Evolutionary conservation across 331 rosid genomes (phyloP).

Genomic region (Malus hybrid): DNA sequence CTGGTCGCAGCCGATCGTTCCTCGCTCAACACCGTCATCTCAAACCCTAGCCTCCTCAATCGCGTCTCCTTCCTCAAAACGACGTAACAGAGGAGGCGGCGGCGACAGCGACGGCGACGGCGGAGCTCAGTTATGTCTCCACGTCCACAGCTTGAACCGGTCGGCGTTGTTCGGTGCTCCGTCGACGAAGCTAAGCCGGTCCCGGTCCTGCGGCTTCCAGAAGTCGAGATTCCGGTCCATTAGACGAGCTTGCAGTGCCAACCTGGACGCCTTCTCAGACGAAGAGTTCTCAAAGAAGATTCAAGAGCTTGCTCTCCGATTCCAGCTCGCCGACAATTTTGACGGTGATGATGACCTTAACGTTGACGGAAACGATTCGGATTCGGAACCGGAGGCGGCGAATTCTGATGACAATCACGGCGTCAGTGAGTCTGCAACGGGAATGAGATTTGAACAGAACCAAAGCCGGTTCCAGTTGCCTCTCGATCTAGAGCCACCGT

Average conservation of each 20-base stretch:
- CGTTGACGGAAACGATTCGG: conserved; percentile 9
- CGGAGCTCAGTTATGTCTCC: conserved; percentile 22
- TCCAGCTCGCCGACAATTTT: conserved; percentile 36
- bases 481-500: conserved; percentile 33
- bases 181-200: conserved; percentile 25
- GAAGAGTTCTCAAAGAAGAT: conserved; percentile 75
- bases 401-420: not conserved
- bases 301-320: conserved; percentile 55
- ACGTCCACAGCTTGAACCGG: conserved; percentile 20
- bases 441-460: conserved; percentile 3
- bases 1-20: conserved; percentile 50
- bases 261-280: conserved; percentile 57
- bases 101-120: conserved; percentile 21
- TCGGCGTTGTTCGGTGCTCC: conserved; percentile 31
- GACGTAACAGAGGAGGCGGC: conserved; percentile 15
- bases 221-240: conserved; percentile 18
- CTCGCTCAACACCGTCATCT: conserved; percentile 50
- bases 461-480: conserved; percentile 2
- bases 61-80: conserved; percentile 43
- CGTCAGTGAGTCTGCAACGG: not conserved
- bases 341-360: not conserved
- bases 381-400: conserved; percentile 23
- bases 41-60: conserved; percentile 50
- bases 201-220: conserved; percentile 29
- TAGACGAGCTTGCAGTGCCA: conserved; percentile 48